Evolutionary conservation across 495 filamentous ascomycete genomes (phyloP).

Genomic region (Xylaria acuta): DNA sequence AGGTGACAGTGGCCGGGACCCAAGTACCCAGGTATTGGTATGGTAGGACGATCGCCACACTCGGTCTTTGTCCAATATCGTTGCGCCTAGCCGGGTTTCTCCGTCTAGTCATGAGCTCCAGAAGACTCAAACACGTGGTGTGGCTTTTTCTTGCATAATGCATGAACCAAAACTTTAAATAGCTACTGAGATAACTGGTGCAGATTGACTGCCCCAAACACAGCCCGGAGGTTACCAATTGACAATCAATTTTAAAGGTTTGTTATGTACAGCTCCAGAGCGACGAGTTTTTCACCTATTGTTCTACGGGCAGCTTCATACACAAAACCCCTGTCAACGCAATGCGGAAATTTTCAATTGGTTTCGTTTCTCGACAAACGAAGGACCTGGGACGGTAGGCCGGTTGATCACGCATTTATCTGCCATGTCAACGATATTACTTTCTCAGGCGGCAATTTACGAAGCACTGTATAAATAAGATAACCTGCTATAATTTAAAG

Average conservation of each 20-base stretch:
- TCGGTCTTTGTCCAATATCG: constrained; percentile 1
- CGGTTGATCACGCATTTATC: background rate
- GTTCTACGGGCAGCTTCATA: background rate
- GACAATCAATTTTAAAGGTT: too few species aligned
- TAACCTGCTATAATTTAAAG: too few species aligned
- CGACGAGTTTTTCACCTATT: background rate
- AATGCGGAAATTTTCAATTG: background rate
- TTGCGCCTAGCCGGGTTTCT: background rate
- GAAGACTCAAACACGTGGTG: background rate
- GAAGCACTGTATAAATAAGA: too few species aligned
- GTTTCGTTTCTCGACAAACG: background rate
- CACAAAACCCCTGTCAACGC: background rate
- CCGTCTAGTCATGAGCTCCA: background rate
- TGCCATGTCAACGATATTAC: background rate
- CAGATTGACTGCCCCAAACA: too few species aligned
- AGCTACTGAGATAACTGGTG: background rate
- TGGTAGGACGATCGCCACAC: background rate
- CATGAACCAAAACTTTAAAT: background rate
- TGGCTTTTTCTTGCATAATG: background rate
- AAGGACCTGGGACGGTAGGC: background rate
- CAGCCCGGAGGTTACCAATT: background rate
- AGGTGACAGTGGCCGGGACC: background rate
- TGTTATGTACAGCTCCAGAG: background rate
- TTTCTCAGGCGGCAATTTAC: too few species aligned
- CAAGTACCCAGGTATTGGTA: background rate